Evolutionary conservation across 805 yeast species (phyloP), one percentile per base, ranked within the genome.

Genomic region (Yarrowia sp.): DNA sequence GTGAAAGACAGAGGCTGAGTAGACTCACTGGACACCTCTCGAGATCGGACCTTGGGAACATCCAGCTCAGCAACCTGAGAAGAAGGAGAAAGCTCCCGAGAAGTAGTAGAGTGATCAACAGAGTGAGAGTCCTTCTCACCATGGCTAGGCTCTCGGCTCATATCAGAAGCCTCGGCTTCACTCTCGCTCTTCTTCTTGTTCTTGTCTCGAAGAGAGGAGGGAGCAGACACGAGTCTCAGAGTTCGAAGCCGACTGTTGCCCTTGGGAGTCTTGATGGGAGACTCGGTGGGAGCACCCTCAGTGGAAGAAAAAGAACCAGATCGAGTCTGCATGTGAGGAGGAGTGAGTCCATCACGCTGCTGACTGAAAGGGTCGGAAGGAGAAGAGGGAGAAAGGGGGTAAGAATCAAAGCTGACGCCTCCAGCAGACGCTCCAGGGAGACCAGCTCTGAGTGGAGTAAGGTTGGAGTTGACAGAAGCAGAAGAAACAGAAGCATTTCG

Each of bases 181-280:
- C 8, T n/a, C 33, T 18, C 33, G 43, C 35, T 14, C 31, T n/a
- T 8, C 11, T 41, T 22, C 47, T 41, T 55, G 36, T 28, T 55
- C 47, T 55, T 55, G 28, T 55, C 61, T 13, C 47, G n/a, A 8
- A 58, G 51, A 9, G 64, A 58, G 5, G 64, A 43, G 2, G 64
- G 64, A 3, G 64, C 64, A 17, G 51, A 43, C 18, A 58, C 64
- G 5, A 58, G 51, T 33, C 64, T 11, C 42, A 58, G 35, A 18
- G 64, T 58, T 43, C 51, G 17, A 10, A 58, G 64, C 14, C 64
- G 41, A 13, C 42, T 58, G 51, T 58, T 58, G 41, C 51, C 35
- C 64, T 55, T 55, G 43, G 57, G 43, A 5, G 58, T 51, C 31
- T 38, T 55, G 61, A 41, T n/a, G 9, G 61, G 61, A 7, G 61